Conservation (phyloP, 1,139 yeast genomes). For the Pichia inconspicua region DNA sequence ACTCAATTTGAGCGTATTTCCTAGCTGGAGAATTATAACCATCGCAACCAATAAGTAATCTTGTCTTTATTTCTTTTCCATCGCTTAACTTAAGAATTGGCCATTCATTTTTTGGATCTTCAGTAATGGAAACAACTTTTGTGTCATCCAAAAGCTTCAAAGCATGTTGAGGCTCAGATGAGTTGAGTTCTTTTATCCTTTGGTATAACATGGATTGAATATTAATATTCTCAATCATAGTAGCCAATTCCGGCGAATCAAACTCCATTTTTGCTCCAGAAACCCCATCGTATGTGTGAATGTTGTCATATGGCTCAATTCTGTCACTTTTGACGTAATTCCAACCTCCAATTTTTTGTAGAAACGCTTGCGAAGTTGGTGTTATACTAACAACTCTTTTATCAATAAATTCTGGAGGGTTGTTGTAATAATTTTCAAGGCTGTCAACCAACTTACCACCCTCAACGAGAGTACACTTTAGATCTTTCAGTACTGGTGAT, state of each 20-base stretch:
- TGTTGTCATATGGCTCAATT: slow-evolving; percentile 69
- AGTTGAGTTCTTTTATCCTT: slow-evolving; percentile 45
- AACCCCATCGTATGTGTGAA: slow-evolving; percentile 82
- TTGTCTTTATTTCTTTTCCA: slow-evolving; percentile 57
- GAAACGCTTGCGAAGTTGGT: slow-evolving; percentile 63
- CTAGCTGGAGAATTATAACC: slow-evolving; percentile 95
- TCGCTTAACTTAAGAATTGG: slow-evolving; percentile 65
- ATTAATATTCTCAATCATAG: slow-evolving; percentile 84
- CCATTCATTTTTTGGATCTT: slow-evolving; percentile 46
- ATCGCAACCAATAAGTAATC: slow-evolving; percentile 88
- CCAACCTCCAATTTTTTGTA: slow-evolving; percentile 73
- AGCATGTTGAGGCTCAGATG: slow-evolving; percentile 17
- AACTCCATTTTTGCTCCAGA: slow-evolving; percentile 63
- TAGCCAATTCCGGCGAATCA: slow-evolving; percentile 59
- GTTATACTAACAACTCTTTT: slow-evolving; percentile 84
- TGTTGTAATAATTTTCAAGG: slow-evolving; percentile 42
- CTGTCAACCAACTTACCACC: slow-evolving; percentile 48
- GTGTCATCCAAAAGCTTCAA: slow-evolving; percentile 54
- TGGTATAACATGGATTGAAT: slow-evolving; percentile 64
- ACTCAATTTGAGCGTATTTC: slow-evolving; percentile 67
- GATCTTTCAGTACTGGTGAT: slow-evolving; percentile 51
- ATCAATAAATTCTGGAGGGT: slow-evolving; percentile 56
- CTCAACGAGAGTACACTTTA: slow-evolving; percentile 67
- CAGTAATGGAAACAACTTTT: slow-evolving; percentile 49
- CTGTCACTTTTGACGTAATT: slow-evolving; percentile 58